Percentiles rank a stretch among this genome's conserved stretches.
These are phyloP conservation scores for Agaricales sp. DNA, from an alignment of 1,284 basidiomycete species.

Conservation along the genomic window DNA sequence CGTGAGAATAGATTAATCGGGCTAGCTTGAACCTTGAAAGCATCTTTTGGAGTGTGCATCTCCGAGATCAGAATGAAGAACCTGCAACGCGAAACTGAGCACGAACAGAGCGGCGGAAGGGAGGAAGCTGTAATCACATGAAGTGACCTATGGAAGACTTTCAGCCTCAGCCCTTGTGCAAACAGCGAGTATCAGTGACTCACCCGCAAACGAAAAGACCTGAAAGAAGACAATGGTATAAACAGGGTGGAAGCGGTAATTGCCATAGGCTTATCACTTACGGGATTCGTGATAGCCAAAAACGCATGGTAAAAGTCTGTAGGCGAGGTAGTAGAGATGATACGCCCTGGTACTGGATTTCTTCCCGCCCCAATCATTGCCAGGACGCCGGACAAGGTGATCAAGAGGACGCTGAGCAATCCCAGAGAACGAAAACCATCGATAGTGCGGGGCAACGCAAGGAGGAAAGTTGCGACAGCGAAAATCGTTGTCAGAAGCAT, in stretches of 20 bases:
- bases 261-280: constrained; percentile 19
- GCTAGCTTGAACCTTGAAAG: constrained; percentile 34
- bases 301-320: constrained; percentile 40
- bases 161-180: constrained; percentile 5
- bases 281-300: constrained; percentile 43
- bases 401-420: constrained; percentile 29
- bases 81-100: constrained; percentile 16
- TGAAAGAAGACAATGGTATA: constrained; percentile 12
- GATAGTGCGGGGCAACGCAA: constrained; percentile 40
- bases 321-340: constrained; percentile 26
- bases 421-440: constrained; percentile 35
- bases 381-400: constrained; percentile 31
- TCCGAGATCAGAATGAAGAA: constrained; percentile 50
- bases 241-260: neutral
- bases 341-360: constrained; percentile 33
- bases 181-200: constrained; percentile 9
- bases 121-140: constrained; percentile 24
- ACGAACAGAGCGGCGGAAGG: neutral
- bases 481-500: constrained; percentile 35
- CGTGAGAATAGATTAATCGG: constrained; percentile 1
- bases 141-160: constrained; percentile 30
- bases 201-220: constrained; percentile 46
- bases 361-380: constrained; percentile 41
- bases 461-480: constrained; percentile 28
- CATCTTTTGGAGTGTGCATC: constrained; percentile 39